phyloP scores from a whole-genome alignment of 2,329 filamentous ascomycete species.

The Ploettnerulaceae sp. region DNA sequence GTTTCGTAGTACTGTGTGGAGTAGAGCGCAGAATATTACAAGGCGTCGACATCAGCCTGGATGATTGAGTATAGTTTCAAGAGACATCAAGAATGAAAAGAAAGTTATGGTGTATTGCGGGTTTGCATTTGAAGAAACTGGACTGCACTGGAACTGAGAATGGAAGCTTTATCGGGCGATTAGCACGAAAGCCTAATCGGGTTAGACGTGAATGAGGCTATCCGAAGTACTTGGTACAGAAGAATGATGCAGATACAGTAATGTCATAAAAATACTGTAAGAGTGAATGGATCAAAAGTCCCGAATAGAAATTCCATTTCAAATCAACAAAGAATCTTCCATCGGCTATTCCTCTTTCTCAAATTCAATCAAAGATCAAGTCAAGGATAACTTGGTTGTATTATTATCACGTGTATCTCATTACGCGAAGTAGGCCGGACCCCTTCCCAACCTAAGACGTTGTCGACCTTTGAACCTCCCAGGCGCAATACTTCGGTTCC shows the following conservation, averaged over 20 bases:
- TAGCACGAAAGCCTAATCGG: conserved; percentile 6
- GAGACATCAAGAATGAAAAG: conserved; percentile 3
- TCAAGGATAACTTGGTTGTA: too few relatives aligned
- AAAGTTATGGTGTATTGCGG: neutral
- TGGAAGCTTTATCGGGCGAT: conserved; percentile 14
- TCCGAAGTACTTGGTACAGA: neutral
- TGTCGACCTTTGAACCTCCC: conserved; percentile 15
- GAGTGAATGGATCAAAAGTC: too few relatives aligned
- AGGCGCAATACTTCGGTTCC: neutral
- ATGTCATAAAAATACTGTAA: too few relatives aligned
- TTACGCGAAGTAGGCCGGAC: neutral
- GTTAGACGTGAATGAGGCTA: conserved; percentile 6
- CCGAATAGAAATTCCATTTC: neutral
- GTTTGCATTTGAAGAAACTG: neutral
- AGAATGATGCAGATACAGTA: neutral
- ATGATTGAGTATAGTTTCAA: conserved; percentile 1
- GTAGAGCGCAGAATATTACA: conserved; percentile 22
- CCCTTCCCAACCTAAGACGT: too few relatives aligned
- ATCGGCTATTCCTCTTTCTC: too few relatives aligned
- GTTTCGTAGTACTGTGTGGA: conserved; percentile 21
- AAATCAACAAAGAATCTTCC: neutral
- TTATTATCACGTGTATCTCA: conserved; percentile 13
- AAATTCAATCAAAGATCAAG: too few relatives aligned
- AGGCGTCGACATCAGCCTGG: conserved; percentile 33
- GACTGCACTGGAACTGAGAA: neutral